phyloP scores from a whole-genome alignment of 495 filamentous ascomycete genomes.

The Parathielavia hyrcaniae region DNA sequence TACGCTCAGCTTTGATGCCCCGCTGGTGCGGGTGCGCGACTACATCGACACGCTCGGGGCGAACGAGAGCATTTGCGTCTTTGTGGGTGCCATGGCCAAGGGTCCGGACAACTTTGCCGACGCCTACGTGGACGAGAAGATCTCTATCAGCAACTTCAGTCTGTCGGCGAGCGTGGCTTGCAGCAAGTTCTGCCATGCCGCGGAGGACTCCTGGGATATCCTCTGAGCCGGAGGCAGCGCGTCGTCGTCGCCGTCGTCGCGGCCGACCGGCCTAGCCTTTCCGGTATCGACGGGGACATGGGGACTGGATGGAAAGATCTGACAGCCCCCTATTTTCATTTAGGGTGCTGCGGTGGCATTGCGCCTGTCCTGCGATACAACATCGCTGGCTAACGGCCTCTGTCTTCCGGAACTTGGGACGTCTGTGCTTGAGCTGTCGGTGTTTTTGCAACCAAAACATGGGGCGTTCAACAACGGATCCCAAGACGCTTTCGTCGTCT shows the following conservation, averaged over 20 bases:
- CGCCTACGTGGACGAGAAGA: conserved; percentile 87
- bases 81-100: conserved; percentile 98
- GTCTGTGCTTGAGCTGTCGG: conserved; percentile 51
- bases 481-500: conserved; percentile 61
- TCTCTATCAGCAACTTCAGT: conserved; percentile 96
- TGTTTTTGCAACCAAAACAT: conserved; percentile 82
- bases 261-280: not conserved
- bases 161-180: conserved; percentile 94
- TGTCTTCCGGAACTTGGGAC: conserved; percentile 42
- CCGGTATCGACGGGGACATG: conserved; percentile 14
- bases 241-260: not conserved
- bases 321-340: conserved; percentile 20
- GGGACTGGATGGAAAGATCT: conserved; percentile 33
- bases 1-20: conserved; percentile 85
- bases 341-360: conserved; percentile 29
- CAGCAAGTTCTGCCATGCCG: conserved; percentile 98
- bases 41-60: conserved; percentile 72
- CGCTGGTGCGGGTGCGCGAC: conserved; percentile 77
- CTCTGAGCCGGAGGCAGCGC: conserved; percentile 47
- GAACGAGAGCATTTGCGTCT: conserved; percentile 92
- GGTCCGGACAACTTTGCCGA: conserved; percentile 94
- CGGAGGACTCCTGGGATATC: conserved; percentile 93
- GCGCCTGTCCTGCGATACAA: conserved; percentile 43
- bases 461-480: conserved; percentile 70
- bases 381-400: conserved; percentile 37